Base-by-base conservation (phyloP, 2,329 filamentous ascomycete species). In the Aspergillus melleus region DNA sequence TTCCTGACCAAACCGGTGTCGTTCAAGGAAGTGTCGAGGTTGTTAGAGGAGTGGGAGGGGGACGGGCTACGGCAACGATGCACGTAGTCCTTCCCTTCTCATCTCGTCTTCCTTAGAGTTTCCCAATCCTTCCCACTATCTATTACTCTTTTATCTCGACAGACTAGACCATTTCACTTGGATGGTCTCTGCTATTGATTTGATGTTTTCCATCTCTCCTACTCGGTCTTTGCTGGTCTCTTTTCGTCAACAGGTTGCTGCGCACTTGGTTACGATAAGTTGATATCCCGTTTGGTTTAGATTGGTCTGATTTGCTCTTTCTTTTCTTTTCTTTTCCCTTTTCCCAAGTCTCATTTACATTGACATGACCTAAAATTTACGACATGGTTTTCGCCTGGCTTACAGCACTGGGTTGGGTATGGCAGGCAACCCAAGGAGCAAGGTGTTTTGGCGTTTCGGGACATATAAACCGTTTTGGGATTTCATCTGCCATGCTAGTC, bases 1-100 rank as follows among this genome's bases (percentile, higher is more conserved):
- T 81, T 80, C 61, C 70, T 81, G 42, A 80, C 78, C 4, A 81
- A 82, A 58, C 80, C 80, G 0, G 77, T 81, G 4, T 76, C 74
- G 0, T 78, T 81, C 58, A 77, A 73, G 55, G 76, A 78, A 60
- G 76, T 81, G 2, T 74, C 76, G 4, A 66, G 74, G 11, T 60
- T 81, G 22, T 60, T 81, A 22, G 63, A 67, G 16, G 72, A 74
- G 47, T 76, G 74, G 74, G 68, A 72, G 53, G 62, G 49, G 9
- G 59, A 53, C 14, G 54, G 49, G 2, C 44, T 63, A 6, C n/a
- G 22, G 2, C 30, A 55, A 36, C 56, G 47, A 32, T 49, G 54
- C 29, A 29, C 49, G 19, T 32, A 32, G 42, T 42, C 47, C 56
- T 52, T 14, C 4, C 9, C 10, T 14, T 12, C 32, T 36, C 4